Evolutionary conservation across 805 yeast genomes (phyloP).

Genomic region (Kregervanrija delftensis): DNA sequence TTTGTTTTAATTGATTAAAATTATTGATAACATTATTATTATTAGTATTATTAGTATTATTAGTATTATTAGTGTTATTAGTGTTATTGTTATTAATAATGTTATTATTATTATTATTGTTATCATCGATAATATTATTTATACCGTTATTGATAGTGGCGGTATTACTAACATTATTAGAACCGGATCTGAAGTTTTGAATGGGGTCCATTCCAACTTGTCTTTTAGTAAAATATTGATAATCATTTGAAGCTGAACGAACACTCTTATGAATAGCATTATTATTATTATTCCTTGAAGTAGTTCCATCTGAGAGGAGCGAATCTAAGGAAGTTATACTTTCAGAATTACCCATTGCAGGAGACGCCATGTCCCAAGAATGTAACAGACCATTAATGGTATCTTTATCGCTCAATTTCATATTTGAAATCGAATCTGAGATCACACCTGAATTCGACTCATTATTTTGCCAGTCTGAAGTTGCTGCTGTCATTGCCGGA

Average conservation of each 20-base stretch:
- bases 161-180: constrained; percentile 1
- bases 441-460: too few relatives aligned
- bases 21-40: too few relatives aligned
- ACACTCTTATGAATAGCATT: not conserved
- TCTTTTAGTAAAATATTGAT: constrained; percentile 16
- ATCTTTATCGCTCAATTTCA: constrained; percentile 10
- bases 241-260: constrained; percentile 5
- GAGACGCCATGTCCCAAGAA: constrained; percentile 26
- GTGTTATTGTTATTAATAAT: too few relatives aligned
- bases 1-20: constrained; percentile 4
- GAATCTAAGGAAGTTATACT: constrained; percentile 19
- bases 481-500: too few relatives aligned
- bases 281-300: not conserved
- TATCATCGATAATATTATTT: not conserved
- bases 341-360: constrained; percentile 19
- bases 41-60: too few relatives aligned
- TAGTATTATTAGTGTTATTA: too few relatives aligned
- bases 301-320: constrained; percentile 8
- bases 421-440: not conserved
- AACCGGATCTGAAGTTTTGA: constrained; percentile 20
- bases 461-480: too few relatives aligned
- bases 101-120: not conserved
- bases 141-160: not conserved
- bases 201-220: constrained; percentile 26
- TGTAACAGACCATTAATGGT: constrained; percentile 12